Evolutionary conservation across 1,139 yeast genomes (phyloP), one percentile per base, ranked within the genome.

Genomic region (Hemisphaericaspora subhashii): DNA sequence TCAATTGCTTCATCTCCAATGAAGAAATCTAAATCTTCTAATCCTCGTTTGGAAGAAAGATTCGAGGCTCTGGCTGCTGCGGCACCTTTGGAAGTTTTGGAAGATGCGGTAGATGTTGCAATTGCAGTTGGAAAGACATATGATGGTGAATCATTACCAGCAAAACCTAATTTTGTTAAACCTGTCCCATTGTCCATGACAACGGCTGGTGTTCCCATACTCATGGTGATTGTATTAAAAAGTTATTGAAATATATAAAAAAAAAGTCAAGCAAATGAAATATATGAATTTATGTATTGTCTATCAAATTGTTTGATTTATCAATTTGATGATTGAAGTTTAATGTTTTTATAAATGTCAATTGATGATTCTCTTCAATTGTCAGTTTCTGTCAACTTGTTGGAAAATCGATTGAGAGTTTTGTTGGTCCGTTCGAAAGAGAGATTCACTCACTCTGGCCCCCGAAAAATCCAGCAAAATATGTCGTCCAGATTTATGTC

Each of bases 181-280:
- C 99, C 99, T 51, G 99, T 92, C 75, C 99, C 99, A 59, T 86
- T 86, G 75, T 86, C 96, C 96, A 89, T 89, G 64, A 89, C 96
- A 71, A 89, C 92, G 46, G 97, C 96, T 36, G 97, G 97, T 45
- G 83, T 76, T 48, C 83, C 85, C 65, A 81, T 77, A 55, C 82
- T 70, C 83, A 78, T 79, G 32, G 15, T 37, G 33, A 12, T 6
- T 28, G 33, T 5, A 23, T 8, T 23, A 23, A 11, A 9, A 8
- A 12, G 4, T 23, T 23, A 12, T 23, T 23, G n/a, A n/a, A n/a
- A n/a, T n/a, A n/a, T n/a, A 21, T 21, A 21, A 21, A 21, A 3
- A 9, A 9, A 9, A 9, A 9, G 3, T 9, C 23, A 21, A 21
- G 11, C 23, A 21, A 21, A 21, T 26, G 20, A 27, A 12, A 24